A percentile compares a stretch with the other conserved stretches of the same genome.
Conservation (phyloP, 2,329 filamentous ascomycete genomes). For the Arthrinium puccinioides region DNA sequence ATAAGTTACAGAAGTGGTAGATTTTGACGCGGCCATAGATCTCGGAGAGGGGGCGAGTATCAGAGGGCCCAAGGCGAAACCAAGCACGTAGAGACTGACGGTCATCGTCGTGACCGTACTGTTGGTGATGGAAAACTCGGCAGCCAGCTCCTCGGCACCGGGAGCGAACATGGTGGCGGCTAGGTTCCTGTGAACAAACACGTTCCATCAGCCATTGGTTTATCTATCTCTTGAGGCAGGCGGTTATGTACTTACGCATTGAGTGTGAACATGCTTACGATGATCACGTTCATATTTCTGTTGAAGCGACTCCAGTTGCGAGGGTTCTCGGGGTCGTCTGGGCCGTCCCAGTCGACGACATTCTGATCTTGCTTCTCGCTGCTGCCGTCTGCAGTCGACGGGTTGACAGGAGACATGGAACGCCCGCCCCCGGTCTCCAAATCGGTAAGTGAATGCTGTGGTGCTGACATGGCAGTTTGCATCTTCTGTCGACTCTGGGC, state of each 20-base stretch:
- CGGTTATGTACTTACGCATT: conserved; percentile 5
- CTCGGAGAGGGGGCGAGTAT: conserved; percentile 55
- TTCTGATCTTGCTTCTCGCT: conserved; percentile 31
- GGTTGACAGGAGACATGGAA: no score
- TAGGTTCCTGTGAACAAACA: conserved; percentile 1
- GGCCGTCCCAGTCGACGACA: conserved; percentile 45
- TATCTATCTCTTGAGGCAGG: background rate
- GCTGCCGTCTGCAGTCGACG: no score
- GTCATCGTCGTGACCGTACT: background rate
- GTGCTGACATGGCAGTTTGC: no score
- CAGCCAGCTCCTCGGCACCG: conserved; percentile 1
- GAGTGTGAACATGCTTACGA: conserved; percentile 42
- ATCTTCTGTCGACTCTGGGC: no score
- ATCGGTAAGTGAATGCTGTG: no score
- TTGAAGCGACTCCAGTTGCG: conserved; percentile 40
- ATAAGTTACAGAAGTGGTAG: conserved; percentile 38
- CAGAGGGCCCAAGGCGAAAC: conserved; percentile 36
- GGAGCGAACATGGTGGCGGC: conserved; percentile 8
- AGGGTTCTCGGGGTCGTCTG: conserved; percentile 42
- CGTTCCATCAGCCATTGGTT: background rate
- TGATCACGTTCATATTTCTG: conserved; percentile 36
- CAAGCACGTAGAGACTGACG: conserved; percentile 7
- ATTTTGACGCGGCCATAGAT: conserved; percentile 48
- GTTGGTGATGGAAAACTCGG: conserved; percentile 5
- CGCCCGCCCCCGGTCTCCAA: no score